A percentile compares a stretch with the other conserved stretches of the same genome.
These are phyloP conservation scores for Fusarium bactridioides DNA, from an alignment of 2,329 filamentous ascomycete species.

Conservation along the genomic window DNA sequence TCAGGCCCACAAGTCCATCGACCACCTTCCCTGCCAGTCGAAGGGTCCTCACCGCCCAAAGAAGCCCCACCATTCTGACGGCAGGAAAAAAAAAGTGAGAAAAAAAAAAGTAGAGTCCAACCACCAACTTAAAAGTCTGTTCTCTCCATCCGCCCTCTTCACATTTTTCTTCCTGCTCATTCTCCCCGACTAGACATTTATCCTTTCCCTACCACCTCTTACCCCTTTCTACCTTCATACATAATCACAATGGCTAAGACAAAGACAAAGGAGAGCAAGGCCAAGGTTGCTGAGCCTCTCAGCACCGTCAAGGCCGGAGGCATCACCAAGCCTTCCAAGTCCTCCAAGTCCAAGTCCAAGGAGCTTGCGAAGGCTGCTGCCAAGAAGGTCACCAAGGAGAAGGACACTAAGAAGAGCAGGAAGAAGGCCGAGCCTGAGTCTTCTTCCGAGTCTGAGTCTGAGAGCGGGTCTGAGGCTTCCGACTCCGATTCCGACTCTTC, in stretches of 20 bases:
- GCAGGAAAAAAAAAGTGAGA: slow-evolving; percentile 42
- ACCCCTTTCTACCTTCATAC: slow-evolving; percentile 24
- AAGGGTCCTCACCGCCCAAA: slow-evolving; percentile 46
- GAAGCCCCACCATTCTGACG: slow-evolving; percentile 46
- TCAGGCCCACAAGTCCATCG: slow-evolving; percentile 4
- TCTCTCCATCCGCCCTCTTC: slow-evolving; percentile 33
- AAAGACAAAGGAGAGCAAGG: slow-evolving; percentile 65
- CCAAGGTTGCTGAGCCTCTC: slow-evolving; percentile 60
- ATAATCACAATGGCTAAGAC: slow-evolving; percentile 68
- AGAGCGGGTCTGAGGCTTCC: slow-evolving; percentile 52
- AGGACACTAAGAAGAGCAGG: slow-evolving; percentile 60
- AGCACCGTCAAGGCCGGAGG: slow-evolving; percentile 70
- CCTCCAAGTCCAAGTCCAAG: slow-evolving; percentile 73
- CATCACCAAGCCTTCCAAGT: slow-evolving; percentile 72
- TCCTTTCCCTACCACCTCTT: background rate
- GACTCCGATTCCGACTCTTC: slow-evolving; percentile 47
- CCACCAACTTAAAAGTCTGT: slow-evolving; percentile 36
- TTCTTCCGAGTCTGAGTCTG: slow-evolving; percentile 52
- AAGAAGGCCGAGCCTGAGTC: slow-evolving; percentile 54
- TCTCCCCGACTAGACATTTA: slow-evolving; percentile 14
- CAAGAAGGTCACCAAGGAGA: slow-evolving; percentile 58
- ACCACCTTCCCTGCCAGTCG: slow-evolving; percentile 35
- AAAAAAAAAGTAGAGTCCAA: slow-evolving; percentile 39
- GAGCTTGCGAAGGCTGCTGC: slow-evolving; percentile 68
- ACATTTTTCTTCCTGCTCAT: slow-evolving; percentile 21